These are phyloP conservation scores for Aurinia saxatilis DNA, from an alignment of 345 rosid genomes.

Conservation along the genomic window DNA sequence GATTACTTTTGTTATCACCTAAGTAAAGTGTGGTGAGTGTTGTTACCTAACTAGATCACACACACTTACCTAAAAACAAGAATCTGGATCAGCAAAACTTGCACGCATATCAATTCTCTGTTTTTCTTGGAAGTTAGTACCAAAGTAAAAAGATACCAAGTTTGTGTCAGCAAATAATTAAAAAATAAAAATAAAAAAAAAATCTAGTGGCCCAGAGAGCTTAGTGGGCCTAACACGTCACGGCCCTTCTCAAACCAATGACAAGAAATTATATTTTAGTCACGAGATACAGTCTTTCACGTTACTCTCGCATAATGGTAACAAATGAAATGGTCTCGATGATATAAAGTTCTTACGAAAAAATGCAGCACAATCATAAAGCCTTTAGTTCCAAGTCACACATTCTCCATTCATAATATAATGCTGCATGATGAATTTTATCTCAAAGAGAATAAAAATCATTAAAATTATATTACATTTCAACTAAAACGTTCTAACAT, in stretches of 20 bases:
- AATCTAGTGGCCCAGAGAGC: too few species aligned
- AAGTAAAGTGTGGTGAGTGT: not conserved
- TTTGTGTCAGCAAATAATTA: not conserved
- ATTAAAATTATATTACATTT: not conserved
- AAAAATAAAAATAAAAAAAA: too few species aligned
- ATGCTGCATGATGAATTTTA: not conserved
- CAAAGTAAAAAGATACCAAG: not conserved
- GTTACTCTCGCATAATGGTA: conserved; percentile 8
- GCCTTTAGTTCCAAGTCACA: conserved; percentile 12
- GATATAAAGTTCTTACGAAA: too few species aligned
- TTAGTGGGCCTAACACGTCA: not conserved
- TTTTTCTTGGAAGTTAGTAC: conserved; percentile 10
- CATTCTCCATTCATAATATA: not conserved
- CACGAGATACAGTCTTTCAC: conserved; percentile 14
- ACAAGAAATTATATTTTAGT: too few species aligned
- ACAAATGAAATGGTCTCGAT: not conserved
- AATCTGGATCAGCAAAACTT: not conserved
- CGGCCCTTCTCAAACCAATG: not conserved
- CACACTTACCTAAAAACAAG: not conserved
- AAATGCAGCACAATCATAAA: not conserved
- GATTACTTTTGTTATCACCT: conserved; percentile 6
- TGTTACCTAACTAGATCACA: not conserved
- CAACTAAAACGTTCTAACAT: not conserved
- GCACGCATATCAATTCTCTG: conserved; percentile 12
- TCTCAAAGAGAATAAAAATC: not conserved